Base-by-base conservation (phyloP, 2,329 filamentous ascomycete genomes). In the Diaporthe sp. region DNA sequence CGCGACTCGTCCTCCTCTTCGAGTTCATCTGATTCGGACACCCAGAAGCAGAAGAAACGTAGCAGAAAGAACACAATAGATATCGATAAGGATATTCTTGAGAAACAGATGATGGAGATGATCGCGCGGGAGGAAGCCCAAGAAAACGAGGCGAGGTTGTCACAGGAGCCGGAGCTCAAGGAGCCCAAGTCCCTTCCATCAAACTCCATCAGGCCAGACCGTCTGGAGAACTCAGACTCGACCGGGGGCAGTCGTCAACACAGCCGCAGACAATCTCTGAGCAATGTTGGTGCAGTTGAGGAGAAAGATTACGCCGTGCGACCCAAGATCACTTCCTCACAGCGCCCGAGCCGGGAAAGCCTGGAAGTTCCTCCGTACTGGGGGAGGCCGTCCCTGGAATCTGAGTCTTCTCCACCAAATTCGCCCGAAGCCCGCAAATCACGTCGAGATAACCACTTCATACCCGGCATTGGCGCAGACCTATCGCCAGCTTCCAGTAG, bases 401-500 rank as follows among this genome's bases (percentile, higher is more conserved):
- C 84, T 75, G 87, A 85, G 72, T 84, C 83, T 1, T 88, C 88
- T 22, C 81, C 83, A 19, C 86, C 87, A 13, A 82, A 87, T 39
- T 92, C 90, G 0, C 90, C 90, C 6, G 87, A 88, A 32, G 79
- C 87, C n/a, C 87, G 84, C 47, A 80, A 85, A 6, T 78, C 75
- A 12, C 77, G 86, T 81, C 80, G 87, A 75, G 82, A 90, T 78
- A 78, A 85, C 78, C 82, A 84, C 1, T 86, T 89, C 42, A 87
- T 92, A 69, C 90, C 91, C 5, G 88, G 88, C 17, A 89, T 92
- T 75, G 88, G 89, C 30, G 87, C 90, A 76, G 92, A 93, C 73
- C 81, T 93, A 12, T 94, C 93, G 4, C 89, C 92, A 2, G 85
- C 88, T 4, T 86, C 86, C 10, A 94, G 92, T 78, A 89, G 93